Evolutionary conservation across 371 early-diverging fungal species (phyloP), one percentile per base, ranked within the genome.

Genomic region (Mortierella sp.): DNA sequence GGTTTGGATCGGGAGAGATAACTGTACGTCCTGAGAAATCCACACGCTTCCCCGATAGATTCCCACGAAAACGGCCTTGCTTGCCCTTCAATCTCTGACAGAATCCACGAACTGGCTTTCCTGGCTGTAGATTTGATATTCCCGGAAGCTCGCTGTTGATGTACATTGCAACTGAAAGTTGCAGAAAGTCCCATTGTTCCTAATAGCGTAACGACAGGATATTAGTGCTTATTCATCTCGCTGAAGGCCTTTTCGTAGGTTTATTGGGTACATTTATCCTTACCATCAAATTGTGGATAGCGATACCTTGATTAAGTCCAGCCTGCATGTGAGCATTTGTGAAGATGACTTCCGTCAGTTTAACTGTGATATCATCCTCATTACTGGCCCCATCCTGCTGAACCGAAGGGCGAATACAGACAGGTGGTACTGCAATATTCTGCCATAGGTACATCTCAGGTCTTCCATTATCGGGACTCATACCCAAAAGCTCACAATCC

Each of bases 11-110:
- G 9, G 99, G 99, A 2, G 99, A 97, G 83, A 99, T 99, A 65
- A 99, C 99, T 0, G 99, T 99, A 84, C 99, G 92, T 7, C 97
- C 99, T 37, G 98, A 97, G 83, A 99, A 99, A 85, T 99, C 99
- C 19, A 99, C 99, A 86, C 99, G 96, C 88, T 99, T 99, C 66
- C 99, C 99, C 13, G 97, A 97, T 69, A 99, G 88, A 79, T 99
- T 99, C 45, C 99, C 99, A 83, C 99, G 93, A 91, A 99, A 99
- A 66, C 99, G 94, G 68, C 99, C 99, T 71, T 97, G 96, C 84
- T 99, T 99, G 56, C 99, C 99, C 90, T 99, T 99, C 62, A 99
- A 86, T 66, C 99, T 90, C 85, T 99, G 99, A 63, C 97, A 95
- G 51, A 99, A 91, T 72, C 99, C 99, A 78, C 94, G 91, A 63